Evolutionary conservation across 805 yeast species (phyloP).

Genomic region (Yamadazyma phyllophila): DNA sequence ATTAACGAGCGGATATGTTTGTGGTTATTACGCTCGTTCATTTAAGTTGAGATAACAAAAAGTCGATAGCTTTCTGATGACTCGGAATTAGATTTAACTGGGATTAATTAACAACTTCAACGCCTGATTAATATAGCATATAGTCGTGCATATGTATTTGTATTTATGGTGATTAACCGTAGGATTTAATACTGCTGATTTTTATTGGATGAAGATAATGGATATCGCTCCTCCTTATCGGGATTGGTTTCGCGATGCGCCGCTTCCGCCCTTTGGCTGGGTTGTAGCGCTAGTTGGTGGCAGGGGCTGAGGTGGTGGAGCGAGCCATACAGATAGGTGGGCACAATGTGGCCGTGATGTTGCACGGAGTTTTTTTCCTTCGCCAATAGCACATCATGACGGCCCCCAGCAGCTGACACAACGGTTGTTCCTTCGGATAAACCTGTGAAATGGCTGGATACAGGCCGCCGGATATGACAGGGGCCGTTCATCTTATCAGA

Average conservation of each 20-base stretch:
- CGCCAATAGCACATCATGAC: too few relatives aligned
- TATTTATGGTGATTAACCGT: not conserved
- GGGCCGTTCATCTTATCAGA: not conserved
- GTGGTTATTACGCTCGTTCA: conserved; percentile 5
- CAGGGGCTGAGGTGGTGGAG: not conserved
- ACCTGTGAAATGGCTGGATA: not conserved
- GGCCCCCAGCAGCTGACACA: too few relatives aligned
- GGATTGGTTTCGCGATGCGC: not conserved
- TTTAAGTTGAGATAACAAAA: conserved; percentile 1
- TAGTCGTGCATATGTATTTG: conserved; percentile 1
- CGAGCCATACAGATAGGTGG: too few relatives aligned
- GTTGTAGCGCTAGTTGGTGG: not conserved
- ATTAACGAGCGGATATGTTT: conserved; percentile 3
- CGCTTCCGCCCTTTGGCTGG: not conserved
- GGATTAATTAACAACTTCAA: not conserved
- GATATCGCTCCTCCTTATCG: not conserved
- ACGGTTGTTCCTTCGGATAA: not conserved
- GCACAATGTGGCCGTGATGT: too few relatives aligned
- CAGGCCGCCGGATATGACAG: not conserved
- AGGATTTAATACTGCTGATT: not conserved
- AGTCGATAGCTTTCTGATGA: not conserved
- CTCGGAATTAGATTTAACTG: not conserved
- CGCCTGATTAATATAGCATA: not conserved
- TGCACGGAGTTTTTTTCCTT: too few relatives aligned
- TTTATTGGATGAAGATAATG: conserved; percentile 5